Evolutionary conservation across 2,329 filamentous ascomycete species (phyloP), one percentile per base, ranked within the genome.

Genomic region (Colletotrichum eremochloae): DNA sequence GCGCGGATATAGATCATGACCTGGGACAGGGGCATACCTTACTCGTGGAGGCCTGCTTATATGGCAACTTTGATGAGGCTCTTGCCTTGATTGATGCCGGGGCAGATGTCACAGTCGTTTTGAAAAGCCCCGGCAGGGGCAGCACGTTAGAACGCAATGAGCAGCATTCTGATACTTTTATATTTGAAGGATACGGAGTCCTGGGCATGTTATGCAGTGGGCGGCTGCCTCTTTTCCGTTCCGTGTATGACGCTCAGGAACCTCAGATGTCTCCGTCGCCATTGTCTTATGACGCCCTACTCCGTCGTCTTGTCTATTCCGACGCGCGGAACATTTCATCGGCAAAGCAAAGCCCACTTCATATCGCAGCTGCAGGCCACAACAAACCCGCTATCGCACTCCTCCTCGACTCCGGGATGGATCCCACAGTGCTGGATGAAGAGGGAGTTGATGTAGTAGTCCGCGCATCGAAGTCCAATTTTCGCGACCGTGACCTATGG

Each of bases 21-120:
- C 18, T 68, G 3, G 57, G 57, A 12, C 18, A 46, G 2, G 66
- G 57, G 2, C 57, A 68, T 24, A 68, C 66, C 9, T 20, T 68
- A 8, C 46, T 68, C 18, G 38, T 56, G 1, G 66, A 68, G 24
- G 66, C 66, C 14, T 68, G 66, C 57, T 29, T 53, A 20, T 15
- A 36, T 4, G 63, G 40, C 18, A 18, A 36, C 6, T 56, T 55
- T 46, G 24, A 46, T 3, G n/a, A 55, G 7, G 63, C 50, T 1
- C 14, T 65, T 33, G 40, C 33, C 8, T 50, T 65, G 15, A 20
- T 65, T 3, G 40, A 57, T 18, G 33, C 50, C n/a, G 63, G 63
- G 11, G 63, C 63, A 29, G 36, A 55, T 33, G 50, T 33, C n/a
- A 55, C 53, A 9, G 20, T 65, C 24, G 20, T 44, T 29, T 33